phyloP scores from a whole-genome alignment of 2,329 filamentous ascomycete genomes.

The Westerdykella aurantiaca region DNA sequence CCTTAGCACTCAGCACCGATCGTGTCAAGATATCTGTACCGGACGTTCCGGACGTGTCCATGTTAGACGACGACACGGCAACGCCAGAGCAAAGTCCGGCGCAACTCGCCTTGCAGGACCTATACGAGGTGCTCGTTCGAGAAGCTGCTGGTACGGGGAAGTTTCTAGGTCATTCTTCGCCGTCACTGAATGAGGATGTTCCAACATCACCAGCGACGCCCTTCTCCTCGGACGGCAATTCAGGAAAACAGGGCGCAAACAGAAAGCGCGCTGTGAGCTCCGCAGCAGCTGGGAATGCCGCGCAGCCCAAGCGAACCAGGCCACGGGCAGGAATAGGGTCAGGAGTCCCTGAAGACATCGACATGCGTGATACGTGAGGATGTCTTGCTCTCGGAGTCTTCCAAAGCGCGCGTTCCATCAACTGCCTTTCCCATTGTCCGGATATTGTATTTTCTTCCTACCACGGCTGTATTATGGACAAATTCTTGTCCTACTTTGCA shows the following conservation, averaged over 20 bases:
- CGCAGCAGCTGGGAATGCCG: conserved; percentile 11
- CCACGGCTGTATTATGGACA: no score
- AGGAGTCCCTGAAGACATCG: no score
- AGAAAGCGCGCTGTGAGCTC: conserved; percentile 27
- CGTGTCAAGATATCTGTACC: conserved; percentile 37
- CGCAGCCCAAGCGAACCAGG: no score
- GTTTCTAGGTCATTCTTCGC: conserved; percentile 11
- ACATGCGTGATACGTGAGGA: no score
- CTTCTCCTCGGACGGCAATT: conserved; percentile 18
- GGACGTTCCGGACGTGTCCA: conserved; percentile 19
- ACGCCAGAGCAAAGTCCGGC: conserved; percentile 24
- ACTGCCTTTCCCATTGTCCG: no score
- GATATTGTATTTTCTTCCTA: no score
- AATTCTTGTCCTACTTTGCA: no score
- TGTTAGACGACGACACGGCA: conserved; percentile 15
- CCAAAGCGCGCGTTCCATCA: no score
- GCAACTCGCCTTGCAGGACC: conserved; percentile 28
- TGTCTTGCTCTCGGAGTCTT: no score
- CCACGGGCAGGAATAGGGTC: no score
- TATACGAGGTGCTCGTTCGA: conserved; percentile 25
- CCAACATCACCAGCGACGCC: conserved; percentile 17
- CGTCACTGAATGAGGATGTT: conserved; percentile 10
- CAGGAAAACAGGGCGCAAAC: conserved; percentile 2
- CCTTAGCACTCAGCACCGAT: conserved; percentile 37
- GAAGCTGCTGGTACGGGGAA: conserved; percentile 32